phyloP scores from a whole-genome alignment of 441 rosid species.

The Erodium moschatum region DNA sequence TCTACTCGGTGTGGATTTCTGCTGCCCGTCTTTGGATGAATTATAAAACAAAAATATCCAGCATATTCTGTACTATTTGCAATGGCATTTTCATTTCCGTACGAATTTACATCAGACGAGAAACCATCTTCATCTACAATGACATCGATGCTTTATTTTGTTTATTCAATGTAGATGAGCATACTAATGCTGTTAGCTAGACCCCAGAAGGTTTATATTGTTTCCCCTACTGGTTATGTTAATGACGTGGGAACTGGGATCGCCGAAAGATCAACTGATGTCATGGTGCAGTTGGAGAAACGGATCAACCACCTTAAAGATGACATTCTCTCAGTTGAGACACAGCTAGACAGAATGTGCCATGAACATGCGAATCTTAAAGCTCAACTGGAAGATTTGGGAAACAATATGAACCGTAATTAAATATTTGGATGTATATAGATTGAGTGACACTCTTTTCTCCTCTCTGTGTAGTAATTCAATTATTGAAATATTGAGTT shows the following conservation, averaged over 20 bases:
- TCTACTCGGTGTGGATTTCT: neutral
- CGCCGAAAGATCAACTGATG: conserved; percentile 33
- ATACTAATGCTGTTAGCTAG: conserved; percentile 60
- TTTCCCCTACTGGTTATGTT: conserved; percentile 29
- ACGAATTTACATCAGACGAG: neutral
- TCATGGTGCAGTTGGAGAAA: conserved; percentile 61
- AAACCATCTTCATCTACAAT: neutral
- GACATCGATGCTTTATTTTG: neutral
- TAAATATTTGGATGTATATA: conserved; percentile 13
- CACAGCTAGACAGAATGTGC: conserved; percentile 61
- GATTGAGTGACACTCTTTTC: neutral
- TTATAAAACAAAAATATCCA: no score
- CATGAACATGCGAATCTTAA: conserved; percentile 51
- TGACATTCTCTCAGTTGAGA: conserved; percentile 67
- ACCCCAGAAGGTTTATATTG: conserved; percentile 48
- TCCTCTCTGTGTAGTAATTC: neutral
- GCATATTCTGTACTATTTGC: neutral
- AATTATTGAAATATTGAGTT: conserved; percentile 2
- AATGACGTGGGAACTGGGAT: conserved; percentile 25
- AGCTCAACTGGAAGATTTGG: conserved; percentile 48
- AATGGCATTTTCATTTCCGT: neutral
- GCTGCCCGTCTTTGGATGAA: neutral
- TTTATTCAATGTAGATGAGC: conserved; percentile 42
- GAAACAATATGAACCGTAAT: conserved; percentile 24
- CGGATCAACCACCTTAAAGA: conserved; percentile 66